Percentiles rank a stretch among this genome's conserved stretches.
Evolutionary conservation across 768 basidiomycete species (phyloP).

Genomic region (Galerina marginata): DNA sequence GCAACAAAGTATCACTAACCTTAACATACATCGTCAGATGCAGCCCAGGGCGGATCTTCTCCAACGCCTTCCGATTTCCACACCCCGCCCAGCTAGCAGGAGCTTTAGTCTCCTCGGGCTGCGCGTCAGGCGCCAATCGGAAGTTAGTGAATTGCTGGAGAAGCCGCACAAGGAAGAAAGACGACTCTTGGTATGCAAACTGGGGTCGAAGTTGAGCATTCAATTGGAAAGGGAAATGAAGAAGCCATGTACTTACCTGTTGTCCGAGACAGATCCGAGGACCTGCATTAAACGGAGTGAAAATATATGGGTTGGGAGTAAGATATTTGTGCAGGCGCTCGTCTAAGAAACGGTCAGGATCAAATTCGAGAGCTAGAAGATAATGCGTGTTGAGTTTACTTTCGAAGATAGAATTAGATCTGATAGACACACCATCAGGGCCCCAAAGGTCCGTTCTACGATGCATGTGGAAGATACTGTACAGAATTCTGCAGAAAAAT

Average conservation of each 20-base stretch:
- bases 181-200: constrained; percentile 61
- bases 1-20: constrained; percentile 12
- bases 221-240: neutral
- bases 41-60: constrained; percentile 39
- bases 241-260: constrained; percentile 23
- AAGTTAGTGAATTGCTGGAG: constrained; percentile 55
- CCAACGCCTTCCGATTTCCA: constrained; percentile 40
- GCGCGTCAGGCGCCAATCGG: constrained; percentile 45
- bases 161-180: constrained; percentile 58
- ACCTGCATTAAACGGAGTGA: constrained; percentile 71
- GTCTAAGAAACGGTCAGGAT: constrained; percentile 70
- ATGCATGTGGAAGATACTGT: constrained; percentile 54
- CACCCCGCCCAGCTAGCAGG: constrained; percentile 51
- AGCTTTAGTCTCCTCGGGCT: constrained; percentile 28
- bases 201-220: neutral
- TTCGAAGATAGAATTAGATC: neutral
- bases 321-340: constrained; percentile 58
- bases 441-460: constrained; percentile 58
- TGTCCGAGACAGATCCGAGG: constrained; percentile 66
- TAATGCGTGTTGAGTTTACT: too few relatives aligned
- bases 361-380: constrained; percentile 53
- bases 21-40: constrained; percentile 51
- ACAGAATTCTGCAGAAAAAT: constrained; percentile 4
- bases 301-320: constrained; percentile 68
- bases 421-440: constrained; percentile 46